phyloP scores from a whole-genome alignment of 1,284 basidiomycete genomes.

The Papiliotrema flavescens region DNA sequence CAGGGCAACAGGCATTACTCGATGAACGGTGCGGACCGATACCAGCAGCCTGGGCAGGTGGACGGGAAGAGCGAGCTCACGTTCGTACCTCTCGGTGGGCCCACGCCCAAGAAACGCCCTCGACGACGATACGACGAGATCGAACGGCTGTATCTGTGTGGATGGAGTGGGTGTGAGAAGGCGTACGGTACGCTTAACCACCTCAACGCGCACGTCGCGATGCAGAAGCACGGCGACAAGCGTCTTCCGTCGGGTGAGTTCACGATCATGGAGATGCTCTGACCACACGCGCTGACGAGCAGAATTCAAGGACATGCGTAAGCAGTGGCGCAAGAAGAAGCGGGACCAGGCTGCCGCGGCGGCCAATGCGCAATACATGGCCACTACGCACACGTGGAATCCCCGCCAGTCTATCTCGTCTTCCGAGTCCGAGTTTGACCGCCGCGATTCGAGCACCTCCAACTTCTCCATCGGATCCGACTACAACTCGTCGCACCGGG shows the following conservation, averaged over 20 bases:
- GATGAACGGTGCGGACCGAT: conserved; percentile 10
- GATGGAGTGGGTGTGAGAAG: conserved; percentile 56
- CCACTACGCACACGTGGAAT: not conserved
- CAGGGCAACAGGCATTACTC: conserved; percentile 27
- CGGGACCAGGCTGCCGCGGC: conserved; percentile 59
- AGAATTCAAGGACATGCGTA: conserved; percentile 98
- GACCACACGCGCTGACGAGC: conserved; percentile 15
- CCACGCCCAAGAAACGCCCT: conserved; percentile 43
- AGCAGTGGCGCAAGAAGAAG: conserved; percentile 90
- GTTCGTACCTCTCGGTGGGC: conserved; percentile 31
- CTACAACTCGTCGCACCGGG: conserved; percentile 4
- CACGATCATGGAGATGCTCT: no score
- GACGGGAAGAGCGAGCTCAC: conserved; percentile 9
- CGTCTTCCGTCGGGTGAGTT: conserved; percentile 52
- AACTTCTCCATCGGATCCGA: conserved; percentile 18
- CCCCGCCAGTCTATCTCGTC: conserved; percentile 19
- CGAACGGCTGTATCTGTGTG: conserved; percentile 55
- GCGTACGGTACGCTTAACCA: conserved; percentile 56
- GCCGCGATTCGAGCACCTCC: conserved; percentile 21
- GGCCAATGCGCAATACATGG: conserved; percentile 22
- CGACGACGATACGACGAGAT: conserved; percentile 55
- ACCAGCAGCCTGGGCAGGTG: not conserved
- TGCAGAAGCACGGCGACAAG: conserved; percentile 58
- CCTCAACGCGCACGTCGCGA: conserved; percentile 56
- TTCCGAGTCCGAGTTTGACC: conserved; percentile 27